Percentiles rank a stretch among this genome's conserved stretches.
Evolutionary conservation across 164 flowering plant genomes (phyloP).

Genomic region (Stephania yunnanensis): DNA sequence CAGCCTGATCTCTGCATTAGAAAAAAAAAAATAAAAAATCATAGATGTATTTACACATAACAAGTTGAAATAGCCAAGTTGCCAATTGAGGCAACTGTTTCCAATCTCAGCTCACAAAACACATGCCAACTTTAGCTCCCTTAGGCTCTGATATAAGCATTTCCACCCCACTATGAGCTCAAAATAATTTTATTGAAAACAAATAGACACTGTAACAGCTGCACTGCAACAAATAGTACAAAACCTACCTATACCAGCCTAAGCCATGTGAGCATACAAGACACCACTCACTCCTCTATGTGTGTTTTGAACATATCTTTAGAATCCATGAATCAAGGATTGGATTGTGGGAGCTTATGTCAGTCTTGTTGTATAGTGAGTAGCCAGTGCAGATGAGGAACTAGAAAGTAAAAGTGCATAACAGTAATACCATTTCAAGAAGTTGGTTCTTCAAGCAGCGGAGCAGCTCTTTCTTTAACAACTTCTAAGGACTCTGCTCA

Average conservation of each 20-base stretch:
- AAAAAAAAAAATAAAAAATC: too few species aligned
- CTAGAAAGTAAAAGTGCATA: neutral
- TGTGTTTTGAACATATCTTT: neutral
- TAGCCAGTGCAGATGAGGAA: neutral
- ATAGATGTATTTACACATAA: too few species aligned
- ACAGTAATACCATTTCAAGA: neutral
- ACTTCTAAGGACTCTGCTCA: neutral
- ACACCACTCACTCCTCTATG: neutral
- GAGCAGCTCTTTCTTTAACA: neutral
- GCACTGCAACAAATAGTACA: slow-evolving; percentile 5
- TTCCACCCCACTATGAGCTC: neutral
- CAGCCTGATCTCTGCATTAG: neutral
- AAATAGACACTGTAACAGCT: neutral
- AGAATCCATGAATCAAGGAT: neutral
- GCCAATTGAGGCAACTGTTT: neutral
- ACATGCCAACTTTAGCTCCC: slow-evolving; percentile 1
- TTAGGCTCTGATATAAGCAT: neutral
- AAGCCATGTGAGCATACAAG: slow-evolving; percentile 3
- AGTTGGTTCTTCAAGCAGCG: neutral
- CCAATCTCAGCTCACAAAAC: neutral
- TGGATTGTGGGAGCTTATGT: neutral
- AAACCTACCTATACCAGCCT: neutral
- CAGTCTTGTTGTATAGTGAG: neutral
- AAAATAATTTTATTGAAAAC: neutral
- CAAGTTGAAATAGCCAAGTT: neutral